These are phyloP conservation scores for Torulaspora microellipsoides DNA, from an alignment of 805 yeast species.

Conservation along the genomic window DNA sequence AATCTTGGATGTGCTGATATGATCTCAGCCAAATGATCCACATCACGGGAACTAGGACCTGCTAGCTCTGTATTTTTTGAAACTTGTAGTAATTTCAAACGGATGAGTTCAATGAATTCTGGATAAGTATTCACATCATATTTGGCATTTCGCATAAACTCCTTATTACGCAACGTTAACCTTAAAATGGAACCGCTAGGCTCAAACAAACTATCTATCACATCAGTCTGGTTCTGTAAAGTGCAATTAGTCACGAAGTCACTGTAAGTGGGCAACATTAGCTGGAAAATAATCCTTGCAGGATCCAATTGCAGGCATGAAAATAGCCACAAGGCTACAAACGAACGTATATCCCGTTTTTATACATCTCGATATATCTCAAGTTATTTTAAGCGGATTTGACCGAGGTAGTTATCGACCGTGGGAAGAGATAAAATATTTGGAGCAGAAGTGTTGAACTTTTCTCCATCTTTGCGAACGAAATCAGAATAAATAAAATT, in stretches of 20 bases:
- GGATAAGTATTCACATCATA: constrained; percentile 25
- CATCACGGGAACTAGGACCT: constrained; percentile 19
- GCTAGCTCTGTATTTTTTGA: constrained; percentile 28
- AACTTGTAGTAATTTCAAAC: constrained; percentile 37
- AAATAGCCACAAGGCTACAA: not conserved
- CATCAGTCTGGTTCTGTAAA: constrained; percentile 8
- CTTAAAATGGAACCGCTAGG: constrained; percentile 19
- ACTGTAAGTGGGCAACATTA: not conserved
- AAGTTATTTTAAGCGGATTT: not conserved
- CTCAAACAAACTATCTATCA: constrained; percentile 20
- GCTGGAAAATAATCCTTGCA: not conserved
- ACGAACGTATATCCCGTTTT: too few relatives aligned
- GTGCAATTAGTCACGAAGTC: constrained; percentile 4
- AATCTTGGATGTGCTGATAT: constrained; percentile 90
- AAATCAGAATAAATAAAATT: too few relatives aligned
- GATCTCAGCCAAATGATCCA: constrained; percentile 42
- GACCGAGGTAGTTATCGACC: not conserved
- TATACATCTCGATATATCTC: not conserved
- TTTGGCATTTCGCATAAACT: constrained; percentile 9
- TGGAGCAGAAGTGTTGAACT: too few relatives aligned
- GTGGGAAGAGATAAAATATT: not conserved
- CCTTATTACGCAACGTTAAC: constrained; percentile 13
- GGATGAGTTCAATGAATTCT: constrained; percentile 44
- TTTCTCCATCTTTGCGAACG: too few relatives aligned
- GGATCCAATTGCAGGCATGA: not conserved